Base-by-base conservation (phyloP, 768 basidiomycete genomes). In the Ramaria rubella region DNA sequence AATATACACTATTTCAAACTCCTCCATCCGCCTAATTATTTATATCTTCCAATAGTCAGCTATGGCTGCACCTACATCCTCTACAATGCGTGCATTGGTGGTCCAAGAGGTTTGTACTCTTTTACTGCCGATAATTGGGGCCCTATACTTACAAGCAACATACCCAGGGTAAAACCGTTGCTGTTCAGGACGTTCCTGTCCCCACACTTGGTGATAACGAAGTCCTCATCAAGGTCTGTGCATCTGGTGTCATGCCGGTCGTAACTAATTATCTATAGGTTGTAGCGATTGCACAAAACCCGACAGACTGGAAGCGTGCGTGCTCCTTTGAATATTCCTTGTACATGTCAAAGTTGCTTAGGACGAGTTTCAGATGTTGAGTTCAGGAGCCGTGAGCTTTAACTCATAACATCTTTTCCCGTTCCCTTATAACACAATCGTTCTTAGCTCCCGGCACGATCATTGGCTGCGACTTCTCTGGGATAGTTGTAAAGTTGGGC, bases 241-340 rank as follows among this genome's bases (percentile, higher is more conserved):
- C 15, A 27, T 24, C 23, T n/a, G 24, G 7, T 7, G 21, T 45
- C 19, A 9, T 19, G 7, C 8, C 43, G 21, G 9, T 45, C 7
- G 9, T 24, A 7, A 8, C 3, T 36, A 19, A 24, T 15, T 15
- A 11, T 26, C 6, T n/a, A 11, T n/a, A 52, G 51, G 31, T 36
- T 6, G 23, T 29, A 5, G 51, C 51, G 23, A 31, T 52, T 36
- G 51, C 51, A 3, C 51, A 52, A 40, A 52, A 52, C 19, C 51
- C 51, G 21, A 52, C 51, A 15, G 51, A 52, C 24, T 52, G 51
- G 51, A 52, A 52, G 27, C 52, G 52, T 54, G 36, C 36, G 52
- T 54, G 19, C 21, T 24, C 15, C 1, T 43, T 46, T 24, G 5
- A 40, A 14, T 17, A 14, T 6, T 40, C 15, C 4, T 4, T 17